Evolutionary conservation across 1,139 yeast species (phyloP).

Genomic region (Saccharomyces hybrid): DNA sequence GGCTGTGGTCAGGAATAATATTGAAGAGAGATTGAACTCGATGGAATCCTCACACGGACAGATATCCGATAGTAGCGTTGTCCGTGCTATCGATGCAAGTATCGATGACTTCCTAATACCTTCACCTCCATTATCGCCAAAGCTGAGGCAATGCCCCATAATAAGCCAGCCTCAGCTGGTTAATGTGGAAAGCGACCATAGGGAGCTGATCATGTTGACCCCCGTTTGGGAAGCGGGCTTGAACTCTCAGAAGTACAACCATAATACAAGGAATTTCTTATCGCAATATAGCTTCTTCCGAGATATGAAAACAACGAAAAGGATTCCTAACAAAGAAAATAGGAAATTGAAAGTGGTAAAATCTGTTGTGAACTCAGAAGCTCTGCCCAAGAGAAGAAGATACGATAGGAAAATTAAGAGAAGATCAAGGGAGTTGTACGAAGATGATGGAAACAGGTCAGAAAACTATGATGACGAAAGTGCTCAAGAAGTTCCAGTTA

Average conservation of each 20-base stretch:
- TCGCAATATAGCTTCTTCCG: constrained; percentile 9
- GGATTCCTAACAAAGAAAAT: neutral
- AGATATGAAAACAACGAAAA: neutral
- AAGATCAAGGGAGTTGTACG: neutral
- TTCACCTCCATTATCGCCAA: constrained; percentile 17
- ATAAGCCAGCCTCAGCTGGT: neutral
- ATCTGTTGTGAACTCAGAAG: neutral
- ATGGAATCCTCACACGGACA: neutral
- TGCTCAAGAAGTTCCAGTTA: neutral
- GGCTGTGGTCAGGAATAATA: neutral
- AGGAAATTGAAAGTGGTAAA: neutral
- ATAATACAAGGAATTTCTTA: constrained; percentile 6
- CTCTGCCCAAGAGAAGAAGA: neutral
- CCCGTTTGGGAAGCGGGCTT: constrained; percentile 7
- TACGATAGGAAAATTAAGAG: neutral
- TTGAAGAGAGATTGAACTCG: neutral
- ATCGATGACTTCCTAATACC: constrained; percentile 12
- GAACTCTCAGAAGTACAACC: constrained; percentile 5
- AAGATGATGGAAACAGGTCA: neutral
- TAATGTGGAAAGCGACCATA: neutral
- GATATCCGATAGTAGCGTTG: neutral
- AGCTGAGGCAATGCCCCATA: neutral
- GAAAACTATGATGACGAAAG: neutral
- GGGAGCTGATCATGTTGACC: constrained; percentile 1
- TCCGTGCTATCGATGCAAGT: neutral